Evolutionary conservation across 306 rosid species (phyloP), one percentile per base, ranked within the genome.

Genomic region (Castanospermum australe): DNA sequence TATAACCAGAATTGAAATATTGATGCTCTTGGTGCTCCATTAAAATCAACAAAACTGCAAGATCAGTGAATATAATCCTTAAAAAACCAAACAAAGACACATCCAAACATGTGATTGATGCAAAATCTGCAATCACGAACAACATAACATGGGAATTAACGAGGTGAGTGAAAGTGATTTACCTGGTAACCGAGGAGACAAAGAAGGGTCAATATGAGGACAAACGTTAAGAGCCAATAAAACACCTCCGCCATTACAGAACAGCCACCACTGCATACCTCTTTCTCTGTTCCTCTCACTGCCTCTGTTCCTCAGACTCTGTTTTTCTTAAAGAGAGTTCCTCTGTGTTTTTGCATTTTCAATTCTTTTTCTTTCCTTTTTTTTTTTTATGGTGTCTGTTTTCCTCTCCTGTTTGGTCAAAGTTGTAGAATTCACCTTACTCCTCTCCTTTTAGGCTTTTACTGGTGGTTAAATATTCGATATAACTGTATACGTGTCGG

Each of bases 151-250:
- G 15, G 48, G 13, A 17, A 74, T 28, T 18, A 21, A 15, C 2
- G 17, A 25, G 8, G 14, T 15, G 2, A 4, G 10, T 14, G 17
- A 5, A 13, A 10, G 12, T 63, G 12, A 75, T 0, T 8, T 24
- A 89, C 98, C 94, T 93, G 97, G 75, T 85, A 93, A 78, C 97
- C 97, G 18, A 91, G 67, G 33, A 88, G 12, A 68, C 85, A 83
- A 7, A 89, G 73, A 36, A 89, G 83, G 78, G 87, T 72, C 45
- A 93, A 33, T 38, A 91, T 83, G 71, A 91, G 79, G 80, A 88
- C 77, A 87, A 93, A 93, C 12, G 85, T 70, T 50, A 80, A 35
- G 70, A 93, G 91, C 97, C 97, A 91, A 41, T 85, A 86, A 44
- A 90, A 79, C 51, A 88, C 76, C 56, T 71, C 87, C 63, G 81